Percentiles rank a stretch among this genome's conserved stretches.
Conservation (phyloP, 495 filamentous ascomycete species). For the Aspergillus indologenus region DNA sequence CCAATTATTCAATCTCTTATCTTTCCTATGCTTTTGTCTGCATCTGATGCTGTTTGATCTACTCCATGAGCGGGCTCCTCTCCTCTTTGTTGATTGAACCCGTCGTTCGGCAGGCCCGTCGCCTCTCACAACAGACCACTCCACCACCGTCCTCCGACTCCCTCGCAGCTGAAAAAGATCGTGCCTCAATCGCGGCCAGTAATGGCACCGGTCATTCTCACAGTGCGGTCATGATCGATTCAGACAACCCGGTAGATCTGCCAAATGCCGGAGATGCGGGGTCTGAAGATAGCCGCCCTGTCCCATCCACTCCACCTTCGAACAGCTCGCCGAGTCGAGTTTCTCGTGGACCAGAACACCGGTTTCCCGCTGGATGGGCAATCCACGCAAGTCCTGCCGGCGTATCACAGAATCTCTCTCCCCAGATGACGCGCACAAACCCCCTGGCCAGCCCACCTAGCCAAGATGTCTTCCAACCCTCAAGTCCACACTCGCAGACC, state of each 20-base stretch:
- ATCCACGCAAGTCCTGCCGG: not conserved
- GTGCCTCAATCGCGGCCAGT: constrained; percentile 8
- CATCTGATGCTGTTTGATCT: constrained; percentile 6
- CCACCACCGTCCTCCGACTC: constrained; percentile 15
- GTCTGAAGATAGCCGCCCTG: constrained; percentile 24
- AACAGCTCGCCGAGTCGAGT: constrained; percentile 29
- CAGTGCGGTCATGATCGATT: constrained; percentile 5
- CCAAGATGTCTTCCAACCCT: constrained; percentile 9
- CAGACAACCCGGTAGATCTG: not conserved
- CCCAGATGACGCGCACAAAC: not conserved
- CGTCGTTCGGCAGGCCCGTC: constrained; percentile 70
- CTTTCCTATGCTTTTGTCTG: constrained; percentile 3
- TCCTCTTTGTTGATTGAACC: constrained; percentile 73
- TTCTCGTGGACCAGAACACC: constrained; percentile 22
- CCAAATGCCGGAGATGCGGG: constrained; percentile 22
- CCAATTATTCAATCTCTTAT: not conserved
- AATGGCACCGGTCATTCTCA: constrained; percentile 8
- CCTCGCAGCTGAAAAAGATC: constrained; percentile 18
- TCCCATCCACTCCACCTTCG: constrained; percentile 23
- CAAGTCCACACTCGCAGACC: constrained; percentile 1
- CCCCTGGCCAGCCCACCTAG: not conserved
- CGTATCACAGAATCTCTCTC: not conserved
- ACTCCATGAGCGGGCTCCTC: constrained; percentile 68
- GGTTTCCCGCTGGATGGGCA: constrained; percentile 12
- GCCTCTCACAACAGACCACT: constrained; percentile 52